These are phyloP conservation scores for Psidium guajava DNA, from an alignment of 345 rosid species.

Conservation along the genomic window DNA sequence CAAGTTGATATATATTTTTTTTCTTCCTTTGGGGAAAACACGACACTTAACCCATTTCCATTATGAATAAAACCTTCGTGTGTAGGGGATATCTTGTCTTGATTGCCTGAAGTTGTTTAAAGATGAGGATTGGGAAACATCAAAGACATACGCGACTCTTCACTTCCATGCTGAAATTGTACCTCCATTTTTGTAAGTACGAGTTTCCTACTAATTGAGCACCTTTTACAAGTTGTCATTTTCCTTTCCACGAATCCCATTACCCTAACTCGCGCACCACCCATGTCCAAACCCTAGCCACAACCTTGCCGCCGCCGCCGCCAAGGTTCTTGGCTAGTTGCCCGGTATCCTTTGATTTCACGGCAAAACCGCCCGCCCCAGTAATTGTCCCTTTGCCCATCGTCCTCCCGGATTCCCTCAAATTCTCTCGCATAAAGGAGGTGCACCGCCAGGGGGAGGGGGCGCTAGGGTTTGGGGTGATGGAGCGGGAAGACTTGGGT, in stretches of 20 bases:
- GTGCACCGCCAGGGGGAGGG: neutral
- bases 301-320: neutral
- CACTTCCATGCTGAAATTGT: neutral
- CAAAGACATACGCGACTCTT: neutral
- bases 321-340: neutral
- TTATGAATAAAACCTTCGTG: neutral
- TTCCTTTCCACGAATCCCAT: neutral
- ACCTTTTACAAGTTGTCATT: neutral
- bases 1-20: neutral
- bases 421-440: neutral
- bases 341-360: neutral
- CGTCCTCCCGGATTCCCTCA: neutral
- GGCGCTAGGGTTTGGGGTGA: neutral
- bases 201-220: neutral
- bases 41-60: neutral
- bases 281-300: neutral
- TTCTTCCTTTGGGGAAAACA: neutral
- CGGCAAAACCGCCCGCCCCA: neutral
- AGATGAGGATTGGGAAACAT: neutral
- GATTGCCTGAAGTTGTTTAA: neutral
- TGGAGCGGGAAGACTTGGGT: neutral
- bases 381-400: neutral
- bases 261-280: neutral
- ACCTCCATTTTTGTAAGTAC: neutral
- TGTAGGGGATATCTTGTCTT: neutral